Base-by-base conservation (phyloP, 2,329 filamentous ascomycete species). In the Fusarium pseudoanthophilum region DNA sequence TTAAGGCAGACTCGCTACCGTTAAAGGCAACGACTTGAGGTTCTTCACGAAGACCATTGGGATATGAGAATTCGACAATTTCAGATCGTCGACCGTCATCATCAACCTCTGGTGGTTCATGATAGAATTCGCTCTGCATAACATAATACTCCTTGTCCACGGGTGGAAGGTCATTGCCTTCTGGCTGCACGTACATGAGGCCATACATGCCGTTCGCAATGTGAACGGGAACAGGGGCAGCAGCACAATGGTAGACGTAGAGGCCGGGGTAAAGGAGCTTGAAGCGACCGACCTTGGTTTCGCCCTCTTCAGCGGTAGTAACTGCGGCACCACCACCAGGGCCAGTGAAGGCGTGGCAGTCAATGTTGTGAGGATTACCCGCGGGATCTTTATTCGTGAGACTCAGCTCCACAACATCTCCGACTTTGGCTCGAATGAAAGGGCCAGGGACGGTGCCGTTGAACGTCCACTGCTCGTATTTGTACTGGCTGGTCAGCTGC, bases 121-220 rank as follows among this genome's bases (percentile, higher is more conserved):
- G 68, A 32, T 71, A 71, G 20, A 69, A 71, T n/a, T 71, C 68
- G 42, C 68, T 71, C 34, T 71, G 68, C 65, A 69, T 71, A 21
- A 71, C 65, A 43, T 69, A 69, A 24, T 69, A 69, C 34, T 71
- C 65, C 21, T 61, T 71, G 9, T 71, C 68, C 56, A 71, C 65
- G 0, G 65, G 45, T 9, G 65, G 60, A 2, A 69, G 49, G 13
- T 71, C 65, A 16, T 58, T 32, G 1, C 45, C 49, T 18, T 60
- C 68, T 26, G 67, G 67, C 26, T 71, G 60, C 5, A 71, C 68
- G 13, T 71, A 71, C 37, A 71, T 71, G 16, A 71, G 57, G 11
- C 57, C 57, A 3, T 52, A 60, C 57, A 60, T 60, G 13, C 57
- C 57, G 7, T 60, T 52, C 15, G 57, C 36, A 10, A 60, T 60